phyloP scores from a whole-genome alignment of 306 rosid genomes.

The Begonia loranthoides region DNA sequence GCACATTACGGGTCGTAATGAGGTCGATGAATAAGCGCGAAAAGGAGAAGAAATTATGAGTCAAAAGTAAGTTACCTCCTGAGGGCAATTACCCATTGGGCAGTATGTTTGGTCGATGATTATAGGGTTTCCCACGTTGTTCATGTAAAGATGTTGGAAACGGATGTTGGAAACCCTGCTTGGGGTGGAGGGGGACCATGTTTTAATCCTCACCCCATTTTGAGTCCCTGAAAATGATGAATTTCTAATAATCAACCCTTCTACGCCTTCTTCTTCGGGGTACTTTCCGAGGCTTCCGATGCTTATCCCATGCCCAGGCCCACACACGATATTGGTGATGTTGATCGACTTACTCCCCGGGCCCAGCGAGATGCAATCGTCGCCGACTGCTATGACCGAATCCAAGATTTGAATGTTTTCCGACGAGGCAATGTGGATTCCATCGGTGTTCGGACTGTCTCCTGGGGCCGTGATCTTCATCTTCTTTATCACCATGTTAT shows the following conservation, averaged over 20 bases:
- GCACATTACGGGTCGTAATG: not conserved
- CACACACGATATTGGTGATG: constrained; percentile 6
- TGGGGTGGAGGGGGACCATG: constrained; percentile 13
- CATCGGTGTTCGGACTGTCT: constrained; percentile 29
- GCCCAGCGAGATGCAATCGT: constrained; percentile 25
- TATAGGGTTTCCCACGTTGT: constrained; percentile 16
- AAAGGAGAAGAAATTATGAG: not conserved
- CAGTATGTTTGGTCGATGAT: constrained; percentile 30
- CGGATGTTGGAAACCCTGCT: constrained; percentile 7
- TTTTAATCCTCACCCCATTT: constrained; percentile 26
- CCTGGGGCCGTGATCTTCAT: constrained; percentile 14
- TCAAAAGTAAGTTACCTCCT: not conserved
- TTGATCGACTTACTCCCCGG: constrained; percentile 7
- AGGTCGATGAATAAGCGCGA: not conserved
- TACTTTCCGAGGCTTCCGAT: constrained; percentile 21
- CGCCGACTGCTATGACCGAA: constrained; percentile 16
- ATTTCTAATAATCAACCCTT: constrained; percentile 3
- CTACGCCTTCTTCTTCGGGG: constrained; percentile 7
- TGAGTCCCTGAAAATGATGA: constrained; percentile 12
- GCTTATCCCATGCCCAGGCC: constrained; percentile 33
- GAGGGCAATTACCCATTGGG: not conserved
- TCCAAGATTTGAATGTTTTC: constrained; percentile 2
- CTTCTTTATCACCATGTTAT: not conserved
- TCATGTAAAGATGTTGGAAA: constrained; percentile 6
- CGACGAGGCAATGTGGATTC: constrained; percentile 17